These are phyloP conservation scores for Cercospora berteroae DNA, from an alignment of 2,329 filamentous ascomycete genomes.

Conservation along the genomic window DNA sequence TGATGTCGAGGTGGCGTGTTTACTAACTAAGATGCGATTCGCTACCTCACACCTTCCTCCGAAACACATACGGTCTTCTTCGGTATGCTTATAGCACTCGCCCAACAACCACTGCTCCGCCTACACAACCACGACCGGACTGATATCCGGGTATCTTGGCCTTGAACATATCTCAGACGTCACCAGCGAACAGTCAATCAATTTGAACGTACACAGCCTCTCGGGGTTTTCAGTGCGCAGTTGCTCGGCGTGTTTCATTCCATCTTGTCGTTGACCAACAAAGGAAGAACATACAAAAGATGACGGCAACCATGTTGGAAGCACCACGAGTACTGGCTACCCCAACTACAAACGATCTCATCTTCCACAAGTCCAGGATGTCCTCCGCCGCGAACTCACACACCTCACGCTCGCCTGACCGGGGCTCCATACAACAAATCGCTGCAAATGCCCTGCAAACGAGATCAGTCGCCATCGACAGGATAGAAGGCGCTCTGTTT, in stretches of 20 bases:
- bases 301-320: conserved; percentile 1
- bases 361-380: conserved; percentile 12
- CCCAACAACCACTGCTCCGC: conserved; percentile 13
- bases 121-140: background rate
- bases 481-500: conserved; percentile 36
- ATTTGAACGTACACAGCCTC: background rate
- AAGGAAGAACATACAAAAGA: background rate
- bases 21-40: conserved; percentile 17
- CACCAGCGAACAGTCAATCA: background rate
- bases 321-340: background rate
- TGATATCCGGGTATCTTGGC: background rate
- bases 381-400: background rate
- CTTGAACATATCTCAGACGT: background rate
- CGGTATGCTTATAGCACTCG: conserved; percentile 20
- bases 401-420: conserved; percentile 27
- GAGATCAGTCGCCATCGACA: conserved; percentile 30
- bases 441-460: conserved; percentile 31
- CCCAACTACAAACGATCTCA: background rate
- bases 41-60: conserved; percentile 4
- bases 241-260: background rate
- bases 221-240: background rate
- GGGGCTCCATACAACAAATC: conserved; percentile 27
- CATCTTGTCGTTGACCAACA: background rate
- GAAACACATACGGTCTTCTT: conserved; percentile 20
- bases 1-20: conserved; percentile 17